Evolutionary conservation across 805 yeast species (phyloP).

Genomic region (Wickerhamomyces sydowiorum): DNA sequence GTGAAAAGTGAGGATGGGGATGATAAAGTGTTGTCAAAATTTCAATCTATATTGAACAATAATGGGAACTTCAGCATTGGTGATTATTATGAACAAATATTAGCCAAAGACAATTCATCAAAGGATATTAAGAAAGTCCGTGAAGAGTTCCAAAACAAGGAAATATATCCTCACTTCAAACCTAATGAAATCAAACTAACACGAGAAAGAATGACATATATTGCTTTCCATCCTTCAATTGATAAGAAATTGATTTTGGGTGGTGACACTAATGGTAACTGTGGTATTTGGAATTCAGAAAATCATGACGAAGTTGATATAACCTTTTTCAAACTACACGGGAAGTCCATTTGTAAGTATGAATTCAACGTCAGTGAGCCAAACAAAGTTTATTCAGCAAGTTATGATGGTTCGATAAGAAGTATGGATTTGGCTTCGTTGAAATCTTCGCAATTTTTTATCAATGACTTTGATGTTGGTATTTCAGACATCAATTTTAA

Average conservation of each 20-base stretch:
- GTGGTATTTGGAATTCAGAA: slow-evolving; percentile 83
- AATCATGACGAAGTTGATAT: slow-evolving; percentile 41
- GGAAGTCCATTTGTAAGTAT: slow-evolving; percentile 64
- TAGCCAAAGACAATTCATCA: slow-evolving; percentile 28
- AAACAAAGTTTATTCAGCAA: slow-evolving; percentile 56
- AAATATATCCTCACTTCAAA: slow-evolving; percentile 49
- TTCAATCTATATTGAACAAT: slow-evolving; percentile 23
- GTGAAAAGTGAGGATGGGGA: slow-evolving; percentile 28
- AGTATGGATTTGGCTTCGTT: slow-evolving; percentile 59
- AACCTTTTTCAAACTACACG: slow-evolving; percentile 66
- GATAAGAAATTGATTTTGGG: slow-evolving; percentile 64
- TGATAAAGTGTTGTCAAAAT: slow-evolving; percentile 26
- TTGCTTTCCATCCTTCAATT: slow-evolving; percentile 70
- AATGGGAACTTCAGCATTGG: slow-evolving; percentile 49
- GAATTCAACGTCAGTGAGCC: slow-evolving; percentile 44
- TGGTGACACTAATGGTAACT: slow-evolving; percentile 83
- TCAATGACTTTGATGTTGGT: slow-evolving; percentile 54
- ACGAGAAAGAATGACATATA: slow-evolving; percentile 62
- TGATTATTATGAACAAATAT: slow-evolving; percentile 57
- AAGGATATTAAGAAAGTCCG: slow-evolving; percentile 43
- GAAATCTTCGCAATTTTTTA: slow-evolving; percentile 55
- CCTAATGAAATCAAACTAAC: slow-evolving; percentile 71
- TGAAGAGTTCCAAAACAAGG: slow-evolving; percentile 45
- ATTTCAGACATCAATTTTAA: slow-evolving; percentile 68
- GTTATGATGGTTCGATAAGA: slow-evolving; percentile 88